Evolutionary conservation across 768 basidiomycete species (phyloP), one percentile per base, ranked within the genome.

Genomic region (Xanthoconium stramineum): DNA sequence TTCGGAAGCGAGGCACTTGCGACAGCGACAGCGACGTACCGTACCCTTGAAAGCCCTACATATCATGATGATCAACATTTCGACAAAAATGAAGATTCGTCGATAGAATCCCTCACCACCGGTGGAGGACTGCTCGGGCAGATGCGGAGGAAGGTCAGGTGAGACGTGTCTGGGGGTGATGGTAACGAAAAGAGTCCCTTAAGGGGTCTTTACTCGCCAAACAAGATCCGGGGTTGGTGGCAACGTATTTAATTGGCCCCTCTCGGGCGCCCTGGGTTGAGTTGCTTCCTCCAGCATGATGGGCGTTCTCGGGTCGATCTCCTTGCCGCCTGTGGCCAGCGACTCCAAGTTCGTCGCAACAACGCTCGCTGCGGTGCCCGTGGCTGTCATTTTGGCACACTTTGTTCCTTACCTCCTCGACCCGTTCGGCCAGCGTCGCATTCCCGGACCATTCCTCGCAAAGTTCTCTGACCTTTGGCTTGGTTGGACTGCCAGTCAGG

Each of bases 381-480:
- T 62, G 3, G 56, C 59, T 2, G 50, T 68, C n/a, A 47, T 64
- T 3, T 35, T 72, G 24, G 55, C 50, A 15, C 74, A 80, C 60
- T 19, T 80, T 45, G 37, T 80, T 14, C 74, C 76, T 0, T 92
- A 82, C 69, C 55, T 89, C 15, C 53, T 76, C 33, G 86, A 91
- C 61, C 69, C 81, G 0, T 76, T 84, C 67, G 71, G 76, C n/a
- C 79, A 90, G 37, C 81, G 85, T 36, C 66, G 69, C 29, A 80
- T 82, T 58, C 85, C 85, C n/a, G 90, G 88, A 0, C 90, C 90
- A 0, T 76, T 81, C 53, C 64, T 86, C 9, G 91, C 91, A 37
- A 83, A 79, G 63, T 83, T 91, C 64, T 81, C 86, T 11, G 85
- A 89, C 65, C 57, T 80, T 3, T 94, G 91, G 90, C 73, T 94